phyloP scores from a whole-genome alignment of 1,284 basidiomycete species.

The Ceratorhiza oryzae-sativae region DNA sequence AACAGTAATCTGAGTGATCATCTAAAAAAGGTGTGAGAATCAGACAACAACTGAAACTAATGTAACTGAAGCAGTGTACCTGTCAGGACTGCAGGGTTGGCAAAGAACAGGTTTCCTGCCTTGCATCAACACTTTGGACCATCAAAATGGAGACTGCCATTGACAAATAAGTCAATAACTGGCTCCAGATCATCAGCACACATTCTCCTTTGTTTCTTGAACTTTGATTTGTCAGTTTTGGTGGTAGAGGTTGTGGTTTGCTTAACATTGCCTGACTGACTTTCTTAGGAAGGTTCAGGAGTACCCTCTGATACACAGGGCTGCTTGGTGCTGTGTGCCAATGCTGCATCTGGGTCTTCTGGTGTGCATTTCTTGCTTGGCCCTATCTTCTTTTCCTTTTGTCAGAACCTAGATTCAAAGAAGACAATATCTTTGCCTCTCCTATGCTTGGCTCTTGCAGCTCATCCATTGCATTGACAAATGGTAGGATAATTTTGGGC shows the following conservation, averaged over 20 bases:
- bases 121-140: background rate
- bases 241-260: background rate
- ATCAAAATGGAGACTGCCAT: background rate
- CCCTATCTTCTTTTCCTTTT: background rate
- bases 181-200: background rate
- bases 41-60: background rate
- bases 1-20: background rate
- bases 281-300: too few relatives aligned
- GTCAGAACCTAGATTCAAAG: background rate
- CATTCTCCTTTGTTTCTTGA: background rate
- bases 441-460: background rate
- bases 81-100: background rate
- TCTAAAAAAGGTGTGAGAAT: background rate
- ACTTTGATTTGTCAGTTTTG: background rate
- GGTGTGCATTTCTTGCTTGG: background rate
- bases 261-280: too few relatives aligned
- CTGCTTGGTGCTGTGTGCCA: background rate
- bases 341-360: background rate
- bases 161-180: constrained; percentile 10
- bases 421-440: background rate
- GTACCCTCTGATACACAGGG: too few relatives aligned
- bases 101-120: background rate
- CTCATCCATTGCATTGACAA: background rate
- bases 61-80: background rate
- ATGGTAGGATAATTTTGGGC: background rate